Evolutionary conservation across 2,329 filamentous ascomycete species (phyloP), one percentile per base, ranked within the genome.

Genomic region (Neospermospora avenae): DNA sequence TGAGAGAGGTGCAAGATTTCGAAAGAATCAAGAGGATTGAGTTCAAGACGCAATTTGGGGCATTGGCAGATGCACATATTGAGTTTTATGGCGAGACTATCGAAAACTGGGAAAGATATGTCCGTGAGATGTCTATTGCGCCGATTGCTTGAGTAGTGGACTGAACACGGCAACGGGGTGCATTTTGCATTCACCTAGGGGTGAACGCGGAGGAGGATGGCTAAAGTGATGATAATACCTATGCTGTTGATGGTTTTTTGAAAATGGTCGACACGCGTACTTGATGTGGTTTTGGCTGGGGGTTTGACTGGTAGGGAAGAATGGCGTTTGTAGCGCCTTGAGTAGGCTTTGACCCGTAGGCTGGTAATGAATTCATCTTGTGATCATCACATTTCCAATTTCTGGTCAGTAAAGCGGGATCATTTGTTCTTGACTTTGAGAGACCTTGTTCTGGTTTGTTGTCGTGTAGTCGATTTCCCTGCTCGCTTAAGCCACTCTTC

Each of bases 11-110:
- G 0, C 83, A 84, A 20, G 93, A 97, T 72, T 99, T 99, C 76
- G 95, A 99, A 77, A 84, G 93, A 59, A 98, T 98, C 80, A 99
- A 99, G 80, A 86, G 91, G 41, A 81, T 90, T 44, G 93, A 99
- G 79, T 96, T 99, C 76, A 90, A 91, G 74, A 84, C 88, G 65
- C 93, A 95, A 68, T 81, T 99, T 53, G 91, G 91, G 2, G 86
- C 85, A 2, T 76, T 99, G 52, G 91, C 93, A 0, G 88, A 93
- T 70, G 86, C 90, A 18, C 91, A 99, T 73, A 85, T 96, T 42
- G 84, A 86, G 11, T 98, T 97, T 74, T 99, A 96, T 73, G 85
- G 85, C 59, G 84, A 84, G 22, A 89, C 91, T 4, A 85, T 89
- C 53, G 86, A 88, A 57, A 89, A 90, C 7, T 99, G 95, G 95